A percentile compares a stretch with the other conserved stretches of the same genome.
Evolutionary conservation across 2,329 filamentous ascomycete genomes (phyloP).

Genomic region (Ophiostoma sp.): DNA sequence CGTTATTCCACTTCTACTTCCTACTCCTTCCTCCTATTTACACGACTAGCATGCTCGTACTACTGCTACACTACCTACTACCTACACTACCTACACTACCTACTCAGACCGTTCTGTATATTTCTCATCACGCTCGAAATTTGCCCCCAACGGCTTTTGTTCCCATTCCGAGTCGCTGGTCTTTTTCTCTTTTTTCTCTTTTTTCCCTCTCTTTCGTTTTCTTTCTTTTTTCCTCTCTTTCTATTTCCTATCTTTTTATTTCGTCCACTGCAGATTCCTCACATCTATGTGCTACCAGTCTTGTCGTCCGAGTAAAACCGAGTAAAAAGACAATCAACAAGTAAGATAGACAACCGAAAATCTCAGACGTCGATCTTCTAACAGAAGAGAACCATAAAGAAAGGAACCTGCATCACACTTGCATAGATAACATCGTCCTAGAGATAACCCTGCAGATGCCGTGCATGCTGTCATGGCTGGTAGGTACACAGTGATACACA

Average conservation of each 20-base stretch:
- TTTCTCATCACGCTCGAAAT: background rate
- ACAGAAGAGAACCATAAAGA: background rate
- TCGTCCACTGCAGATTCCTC: background rate
- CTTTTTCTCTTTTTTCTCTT: background rate
- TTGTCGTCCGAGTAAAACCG: background rate
- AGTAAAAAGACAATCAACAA: background rate
- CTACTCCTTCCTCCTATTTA: background rate
- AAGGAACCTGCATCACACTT: background rate
- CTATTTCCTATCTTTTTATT: background rate
- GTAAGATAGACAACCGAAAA: background rate
- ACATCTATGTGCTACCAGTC: background rate
- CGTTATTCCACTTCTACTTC: background rate
- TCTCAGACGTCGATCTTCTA: background rate
- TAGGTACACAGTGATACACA: background rate
- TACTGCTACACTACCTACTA: no score
- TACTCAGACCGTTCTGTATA: background rate
- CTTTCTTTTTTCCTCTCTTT: background rate
- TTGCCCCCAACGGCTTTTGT: background rate
- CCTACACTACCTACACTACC: background rate
- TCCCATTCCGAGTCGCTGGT: background rate
- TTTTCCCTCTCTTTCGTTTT: background rate
- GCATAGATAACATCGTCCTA: background rate
- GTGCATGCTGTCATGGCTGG: background rate
- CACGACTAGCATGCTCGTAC: no score
- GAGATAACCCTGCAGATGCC: background rate